phyloP scores from a whole-genome alignment of 1,284 basidiomycete genomes.

The Waitea zeae region DNA sequence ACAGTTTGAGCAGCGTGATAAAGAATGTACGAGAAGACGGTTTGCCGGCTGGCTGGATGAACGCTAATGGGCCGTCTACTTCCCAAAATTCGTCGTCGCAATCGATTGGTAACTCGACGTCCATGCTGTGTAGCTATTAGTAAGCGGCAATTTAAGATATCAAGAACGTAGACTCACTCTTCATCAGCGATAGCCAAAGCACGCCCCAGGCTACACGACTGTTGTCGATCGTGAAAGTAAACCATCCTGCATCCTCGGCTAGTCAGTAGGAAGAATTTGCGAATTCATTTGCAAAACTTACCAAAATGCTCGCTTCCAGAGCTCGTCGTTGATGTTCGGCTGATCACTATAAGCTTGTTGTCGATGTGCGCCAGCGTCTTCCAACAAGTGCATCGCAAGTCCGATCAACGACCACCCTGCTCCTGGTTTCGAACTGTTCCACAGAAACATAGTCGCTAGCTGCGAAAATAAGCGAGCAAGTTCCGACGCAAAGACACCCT shows the following conservation, averaged over 20 bases:
- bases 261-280: too few relatives aligned
- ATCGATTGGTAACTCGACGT: constrained; percentile 47
- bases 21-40: constrained; percentile 38
- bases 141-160: not conserved
- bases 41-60: constrained; percentile 32
- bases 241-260: too few relatives aligned
- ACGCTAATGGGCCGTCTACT: constrained; percentile 21
- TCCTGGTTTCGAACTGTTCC: constrained; percentile 16
- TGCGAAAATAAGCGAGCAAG: too few relatives aligned
- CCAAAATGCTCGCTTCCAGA: constrained; percentile 65
- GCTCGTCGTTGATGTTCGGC: constrained; percentile 31
- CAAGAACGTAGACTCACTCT: constrained; percentile 24
- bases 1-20: constrained; percentile 36
- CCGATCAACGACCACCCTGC: constrained; percentile 41
- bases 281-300: too few relatives aligned
- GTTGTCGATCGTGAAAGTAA: constrained; percentile 27
- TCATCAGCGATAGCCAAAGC: constrained; percentile 49
- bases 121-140: constrained; percentile 24
- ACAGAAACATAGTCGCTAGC: constrained; percentile 3
- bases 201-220: constrained; percentile 40
- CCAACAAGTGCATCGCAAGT: constrained; percentile 34
- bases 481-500: too few relatives aligned
- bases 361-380: constrained; percentile 36
- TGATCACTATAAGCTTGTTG: constrained; percentile 14
- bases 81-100: constrained; percentile 63